Percentiles rank a stretch among this genome's conserved stretches.
phyloP scores from a whole-genome alignment of 805 yeast genomes.

The Candida quercuum region DNA sequence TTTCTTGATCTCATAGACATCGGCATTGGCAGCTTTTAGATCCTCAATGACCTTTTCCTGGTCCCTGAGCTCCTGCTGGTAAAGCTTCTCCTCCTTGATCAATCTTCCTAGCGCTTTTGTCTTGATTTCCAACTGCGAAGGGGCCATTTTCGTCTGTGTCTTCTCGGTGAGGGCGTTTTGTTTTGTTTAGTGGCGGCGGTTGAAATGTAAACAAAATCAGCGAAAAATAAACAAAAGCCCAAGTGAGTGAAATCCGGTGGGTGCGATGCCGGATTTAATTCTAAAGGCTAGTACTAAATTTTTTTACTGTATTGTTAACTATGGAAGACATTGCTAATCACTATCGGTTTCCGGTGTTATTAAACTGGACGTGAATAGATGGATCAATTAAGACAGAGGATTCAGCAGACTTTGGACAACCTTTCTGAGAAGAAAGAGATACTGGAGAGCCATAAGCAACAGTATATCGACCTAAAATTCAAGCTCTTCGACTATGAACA shows the following conservation, averaged over 20 bases:
- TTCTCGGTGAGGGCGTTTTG: background rate
- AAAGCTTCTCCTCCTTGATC: slow-evolving; percentile 59
- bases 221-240: slow-evolving; percentile 1
- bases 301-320: too few species aligned
- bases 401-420: slow-evolving; percentile 3
- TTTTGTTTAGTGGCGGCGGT: background rate
- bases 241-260: background rate
- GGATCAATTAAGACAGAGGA: slow-evolving; percentile 13
- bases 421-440: slow-evolving; percentile 5
- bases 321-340: too few species aligned
- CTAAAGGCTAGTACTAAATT: too few species aligned
- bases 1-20: slow-evolving; percentile 61
- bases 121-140: slow-evolving; percentile 66
- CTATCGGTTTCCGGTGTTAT: too few species aligned
- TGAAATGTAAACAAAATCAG: background rate
- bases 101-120: slow-evolving; percentile 63
- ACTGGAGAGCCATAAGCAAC: slow-evolving; percentile 14
- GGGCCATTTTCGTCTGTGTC: slow-evolving; percentile 44
- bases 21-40: slow-evolving; percentile 42
- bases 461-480: slow-evolving; percentile 17
- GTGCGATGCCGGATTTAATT: background rate
- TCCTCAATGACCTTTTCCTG: slow-evolving; percentile 44
- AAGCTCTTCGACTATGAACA: slow-evolving; percentile 15
- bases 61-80: slow-evolving; percentile 52
- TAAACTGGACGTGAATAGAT: slow-evolving; percentile 1